Evolutionary conservation across 176 grass and related monocot species (phyloP).

Genomic region (Musa acuminata): DNA sequence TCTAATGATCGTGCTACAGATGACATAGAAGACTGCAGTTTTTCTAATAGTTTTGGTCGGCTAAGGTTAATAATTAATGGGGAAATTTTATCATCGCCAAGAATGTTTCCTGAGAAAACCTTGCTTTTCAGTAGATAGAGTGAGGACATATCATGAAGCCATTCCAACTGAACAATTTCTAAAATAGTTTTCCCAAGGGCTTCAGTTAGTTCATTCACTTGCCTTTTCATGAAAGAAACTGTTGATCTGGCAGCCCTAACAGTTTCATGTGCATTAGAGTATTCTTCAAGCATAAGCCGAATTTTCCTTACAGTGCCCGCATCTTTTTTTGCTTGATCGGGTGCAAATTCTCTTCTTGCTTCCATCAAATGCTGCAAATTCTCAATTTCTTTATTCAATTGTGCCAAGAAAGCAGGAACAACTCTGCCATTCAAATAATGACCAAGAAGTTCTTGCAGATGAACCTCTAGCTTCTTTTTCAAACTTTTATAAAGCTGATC

Average conservation of each 20-base stretch:
- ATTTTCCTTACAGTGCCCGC: conserved; percentile 49
- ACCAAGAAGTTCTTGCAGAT: conserved; percentile 61
- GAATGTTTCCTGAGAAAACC: conserved; percentile 65
- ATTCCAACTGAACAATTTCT: conserved; percentile 74
- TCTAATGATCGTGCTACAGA: conserved; percentile 70
- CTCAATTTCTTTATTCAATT: conserved; percentile 62
- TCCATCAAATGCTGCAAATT: conserved; percentile 42
- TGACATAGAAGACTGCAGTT: conserved; percentile 78
- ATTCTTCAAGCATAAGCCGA: conserved; percentile 73
- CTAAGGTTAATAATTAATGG: conserved; percentile 56
- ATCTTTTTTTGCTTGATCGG: conserved; percentile 41
- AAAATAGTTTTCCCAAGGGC: conserved; percentile 58
- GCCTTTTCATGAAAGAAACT: conserved; percentile 77
- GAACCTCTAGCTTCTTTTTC: conserved; percentile 65
- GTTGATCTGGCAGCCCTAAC: conserved; percentile 61
- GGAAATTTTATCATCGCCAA: conserved; percentile 59
- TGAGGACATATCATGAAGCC: conserved; percentile 75
- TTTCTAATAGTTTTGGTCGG: conserved; percentile 70
- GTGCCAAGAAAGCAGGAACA: conserved; percentile 40
- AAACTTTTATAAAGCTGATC: conserved; percentile 68
- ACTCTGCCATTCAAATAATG: conserved; percentile 60
- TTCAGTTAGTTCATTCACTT: conserved; percentile 67
- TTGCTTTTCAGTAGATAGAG: conserved; percentile 49
- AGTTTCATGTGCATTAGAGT: conserved; percentile 81
- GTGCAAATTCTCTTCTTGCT: conserved; percentile 37